phyloP scores from a whole-genome alignment of 345 rosid species.

The Mallotus nudiflorus region DNA sequence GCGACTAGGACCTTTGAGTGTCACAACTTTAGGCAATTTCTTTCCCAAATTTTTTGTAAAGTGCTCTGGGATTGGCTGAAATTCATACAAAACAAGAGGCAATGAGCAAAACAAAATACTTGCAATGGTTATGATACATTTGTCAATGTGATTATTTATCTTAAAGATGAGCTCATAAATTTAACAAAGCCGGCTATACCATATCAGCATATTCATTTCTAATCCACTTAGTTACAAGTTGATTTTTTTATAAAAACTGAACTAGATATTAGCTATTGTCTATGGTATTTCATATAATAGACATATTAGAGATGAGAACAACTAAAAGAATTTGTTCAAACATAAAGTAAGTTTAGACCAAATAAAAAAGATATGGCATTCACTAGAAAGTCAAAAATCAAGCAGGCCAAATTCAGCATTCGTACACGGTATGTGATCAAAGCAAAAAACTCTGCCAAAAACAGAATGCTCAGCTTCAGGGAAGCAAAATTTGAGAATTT shows the following conservation, averaged over 20 bases:
- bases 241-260: background rate
- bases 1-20: slow-evolving; percentile 76
- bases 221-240: background rate
- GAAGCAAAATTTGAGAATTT: too few species aligned
- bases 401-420: too few species aligned
- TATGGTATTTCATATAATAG: background rate
- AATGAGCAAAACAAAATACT: background rate
- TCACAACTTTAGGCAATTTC: slow-evolving; percentile 51
- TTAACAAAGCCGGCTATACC: too few species aligned
- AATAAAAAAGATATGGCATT: too few species aligned
- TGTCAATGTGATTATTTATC: too few species aligned
- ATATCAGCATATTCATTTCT: background rate
- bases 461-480: too few species aligned
- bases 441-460: too few species aligned
- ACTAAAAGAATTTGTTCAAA: too few species aligned
- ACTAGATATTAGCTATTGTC: background rate
- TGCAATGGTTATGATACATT: background rate
- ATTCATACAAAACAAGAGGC: background rate
- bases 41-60: slow-evolving; percentile 48
- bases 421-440: too few species aligned
- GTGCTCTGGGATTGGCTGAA: slow-evolving; percentile 66
- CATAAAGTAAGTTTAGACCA: background rate
- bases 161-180: too few species aligned
- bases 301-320: too few species aligned
- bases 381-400: too few species aligned